Base-by-base conservation (phyloP, 164 flowering plant genomes). In the Berberis vulgaris region DNA sequence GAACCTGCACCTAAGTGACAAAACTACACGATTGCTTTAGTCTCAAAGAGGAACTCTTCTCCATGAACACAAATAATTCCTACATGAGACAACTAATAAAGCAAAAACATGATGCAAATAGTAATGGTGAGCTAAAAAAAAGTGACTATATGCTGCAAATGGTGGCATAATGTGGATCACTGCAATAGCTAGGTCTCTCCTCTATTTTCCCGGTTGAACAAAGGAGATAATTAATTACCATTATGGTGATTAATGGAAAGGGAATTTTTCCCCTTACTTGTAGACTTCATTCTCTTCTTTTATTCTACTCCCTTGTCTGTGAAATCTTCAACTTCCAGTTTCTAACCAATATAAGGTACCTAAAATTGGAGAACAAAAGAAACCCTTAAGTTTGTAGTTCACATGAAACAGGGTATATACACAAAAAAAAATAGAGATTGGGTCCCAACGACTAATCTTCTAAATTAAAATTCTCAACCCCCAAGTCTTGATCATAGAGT, bases 401-500 rank as follows among this genome's bases (percentile, higher is more conserved):
- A 10, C n/a, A 3, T 52, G 2, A 26, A 26, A 26, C 26, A 26
- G 26, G 26, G 26, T 26, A 26, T 26, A 26, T 26, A 52, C n/a
- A 52, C 10, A 10, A 1, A 52, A 52, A 52, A 52, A 52, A 4
- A 52, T 10, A 52, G 9, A 56, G 13, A 52, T 39, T 54, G 13
- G 62, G 41, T 60, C 49, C 60, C 26, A 26, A 61, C 3, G 72
- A 85, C 81, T 74, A 95, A 97, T 81, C 81, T 77, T 88, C 92
- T n/a, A 91, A 87, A 76, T 89, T 52, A 60, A 95, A 95, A 73
- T 95, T 82, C 69, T 91, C 95, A 41, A 91, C 85, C 7, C 98
- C 99, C 4, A 95, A 75, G 70, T 95, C 99, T 79, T 95, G 98
- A 79, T 95, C 99, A 98, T 98, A 95, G 43, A 95, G 91, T 86